A percentile compares a stretch with the other conserved stretches of the same genome.
These are phyloP conservation scores for Dacryopinax spathularia DNA, from an alignment of 768 basidiomycete species.

Conservation along the genomic window DNA sequence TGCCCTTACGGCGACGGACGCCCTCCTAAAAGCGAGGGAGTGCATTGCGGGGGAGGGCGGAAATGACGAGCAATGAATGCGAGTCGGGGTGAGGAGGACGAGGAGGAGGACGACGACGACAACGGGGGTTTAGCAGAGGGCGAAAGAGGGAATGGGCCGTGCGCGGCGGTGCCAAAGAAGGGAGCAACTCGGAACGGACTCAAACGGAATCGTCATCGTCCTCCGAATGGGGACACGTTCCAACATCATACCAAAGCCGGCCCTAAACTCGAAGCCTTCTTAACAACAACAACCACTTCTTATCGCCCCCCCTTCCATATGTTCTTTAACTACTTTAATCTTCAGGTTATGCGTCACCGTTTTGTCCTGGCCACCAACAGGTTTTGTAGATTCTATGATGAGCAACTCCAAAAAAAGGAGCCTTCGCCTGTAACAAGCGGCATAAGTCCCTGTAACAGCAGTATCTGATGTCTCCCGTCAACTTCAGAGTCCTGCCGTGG, in stretches of 20 bases:
- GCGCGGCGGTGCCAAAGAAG: conserved; percentile 6
- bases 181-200: conserved; percentile 6
- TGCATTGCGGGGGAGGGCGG: background rate
- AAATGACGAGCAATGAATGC: conserved; percentile 5
- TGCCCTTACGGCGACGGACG: background rate
- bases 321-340: too few species aligned
- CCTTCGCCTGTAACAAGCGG: too few species aligned
- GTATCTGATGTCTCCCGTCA: too few species aligned
- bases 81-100: conserved; percentile 9
- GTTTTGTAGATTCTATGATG: too few species aligned
- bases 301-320: too few species aligned
- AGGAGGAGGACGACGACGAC: background rate
- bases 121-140: conserved; percentile 13
- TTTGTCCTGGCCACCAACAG: too few species aligned
- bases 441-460: too few species aligned
- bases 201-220: conserved; percentile 1
- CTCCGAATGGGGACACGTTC: background rate
- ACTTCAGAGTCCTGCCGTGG: too few species aligned
- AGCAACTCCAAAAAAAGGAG: too few species aligned
- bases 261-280: background rate
- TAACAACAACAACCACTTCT: too few species aligned
- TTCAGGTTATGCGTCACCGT: too few species aligned
- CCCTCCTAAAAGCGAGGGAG: conserved; percentile 2
- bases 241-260: background rate
- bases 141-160: conserved; percentile 12